Evolutionary conservation across 129 eudicot species (phyloP).

Genomic region (Gnaphalium uliginosum): DNA sequence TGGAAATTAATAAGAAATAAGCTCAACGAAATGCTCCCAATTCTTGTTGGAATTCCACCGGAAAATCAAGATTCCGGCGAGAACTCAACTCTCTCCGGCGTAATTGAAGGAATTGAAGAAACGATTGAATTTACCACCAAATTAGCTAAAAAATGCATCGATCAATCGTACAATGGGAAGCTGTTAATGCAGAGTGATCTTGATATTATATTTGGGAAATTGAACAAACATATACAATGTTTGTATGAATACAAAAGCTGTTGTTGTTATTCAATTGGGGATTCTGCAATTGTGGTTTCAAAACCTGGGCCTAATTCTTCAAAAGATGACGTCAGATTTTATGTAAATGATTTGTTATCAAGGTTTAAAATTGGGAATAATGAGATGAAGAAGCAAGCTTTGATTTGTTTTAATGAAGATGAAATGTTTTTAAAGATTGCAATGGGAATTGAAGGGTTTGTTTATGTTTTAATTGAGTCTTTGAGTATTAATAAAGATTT

Average conservation of each 20-base stretch:
- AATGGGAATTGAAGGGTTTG: slow-evolving; percentile 51
- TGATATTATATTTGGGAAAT: slow-evolving; percentile 49
- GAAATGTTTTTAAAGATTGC: slow-evolving; percentile 66
- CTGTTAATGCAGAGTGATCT: slow-evolving; percentile 90
- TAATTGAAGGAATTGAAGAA: slow-evolving; percentile 38
- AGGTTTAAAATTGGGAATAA: slow-evolving; percentile 67
- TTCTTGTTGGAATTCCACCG: slow-evolving; percentile 44
- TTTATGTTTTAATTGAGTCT: slow-evolving; percentile 46
- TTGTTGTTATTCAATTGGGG: slow-evolving; percentile 38
- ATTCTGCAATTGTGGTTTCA: slow-evolving; percentile 70
- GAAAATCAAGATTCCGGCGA: slow-evolving; percentile 39
- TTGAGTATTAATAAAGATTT: slow-evolving; percentile 48
- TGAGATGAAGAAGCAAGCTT: slow-evolving; percentile 74
- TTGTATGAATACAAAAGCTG: slow-evolving; percentile 48
- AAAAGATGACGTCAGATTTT: slow-evolving; percentile 70
- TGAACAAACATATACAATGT: slow-evolving; percentile 39
- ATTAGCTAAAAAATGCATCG: slow-evolving; percentile 51
- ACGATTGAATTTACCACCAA: slow-evolving; percentile 42
- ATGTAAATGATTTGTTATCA: slow-evolving; percentile 63
- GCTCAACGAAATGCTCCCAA: slow-evolving; percentile 60
- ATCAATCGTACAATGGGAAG: slow-evolving; percentile 64
- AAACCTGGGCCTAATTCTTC: slow-evolving; percentile 61
- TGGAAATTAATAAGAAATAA: slow-evolving; percentile 66
- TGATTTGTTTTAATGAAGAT: slow-evolving; percentile 58
- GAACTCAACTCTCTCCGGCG: slow-evolving; percentile 30